Base-by-base conservation (phyloP, 805 yeast genomes). In the Saccharomycopsis sp. region DNA sequence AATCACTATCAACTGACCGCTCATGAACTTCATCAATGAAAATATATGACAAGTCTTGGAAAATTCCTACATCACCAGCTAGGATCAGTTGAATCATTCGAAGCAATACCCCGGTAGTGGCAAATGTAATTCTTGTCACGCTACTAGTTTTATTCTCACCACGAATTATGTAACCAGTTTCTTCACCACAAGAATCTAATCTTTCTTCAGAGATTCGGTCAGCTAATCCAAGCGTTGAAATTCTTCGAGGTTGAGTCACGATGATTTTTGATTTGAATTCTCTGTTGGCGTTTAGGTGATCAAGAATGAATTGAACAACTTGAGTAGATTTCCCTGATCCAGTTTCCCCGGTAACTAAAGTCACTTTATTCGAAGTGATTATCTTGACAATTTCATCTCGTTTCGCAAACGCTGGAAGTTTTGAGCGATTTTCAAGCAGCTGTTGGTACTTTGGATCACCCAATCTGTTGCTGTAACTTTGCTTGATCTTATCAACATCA, bases 21-120 rank as follows among this genome's bases (percentile, higher is more conserved):
- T 90, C 97, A 60, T 90, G 97, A n/a, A 90, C 97, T 63, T 90
- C 97, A 68, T 90, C 97, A 32, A 90, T 84, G 24, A 87, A 94
- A 39, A 93, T 64, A 58, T 75, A 85, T 50, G 74, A 77, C 14
- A 89, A 63, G 43, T 73, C 64, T 11, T 70, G 67, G 49, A 84
- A 72, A 40, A 77, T 54, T 22, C 61, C 63, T 13, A 56, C 50
- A 6, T 31, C 35, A 14, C 17, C 17, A 5, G 35, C 62, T 59
- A 89, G 97, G 21, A 89, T 67, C 79, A 89, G 83, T 59, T 89
- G 97, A 21, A 89, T 67, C 79, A 89, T 83, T 50, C 96, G 71
- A 22, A 90, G 73, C 38, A 90, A 68, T 4, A 90, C 93, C 72
- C 97, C 97, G 0, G 96, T 85, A 1, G 97, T 90, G 45, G 85